phyloP scores from a whole-genome alignment of 192 early-diverging fungal species.

The Backusella tarrabulga region DNA sequence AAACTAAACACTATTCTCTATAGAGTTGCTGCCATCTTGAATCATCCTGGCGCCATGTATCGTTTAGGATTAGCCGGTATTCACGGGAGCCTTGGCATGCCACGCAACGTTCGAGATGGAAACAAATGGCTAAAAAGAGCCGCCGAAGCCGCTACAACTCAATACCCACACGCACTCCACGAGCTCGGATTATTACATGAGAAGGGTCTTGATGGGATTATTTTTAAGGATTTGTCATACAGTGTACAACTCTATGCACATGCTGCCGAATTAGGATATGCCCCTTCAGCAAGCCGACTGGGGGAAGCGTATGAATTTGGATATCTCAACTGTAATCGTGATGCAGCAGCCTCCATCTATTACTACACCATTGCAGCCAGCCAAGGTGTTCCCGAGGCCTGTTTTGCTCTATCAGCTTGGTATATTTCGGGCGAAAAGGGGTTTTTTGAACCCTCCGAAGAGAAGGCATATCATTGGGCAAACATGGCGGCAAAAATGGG shows the following conservation, averaged over 20 bases:
- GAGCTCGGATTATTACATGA: conserved; percentile 39
- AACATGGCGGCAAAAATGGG: background rate
- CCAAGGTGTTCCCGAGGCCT: conserved; percentile 14
- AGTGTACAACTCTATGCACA: background rate
- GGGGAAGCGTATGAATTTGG: conserved; percentile 18
- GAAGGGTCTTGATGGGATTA: background rate
- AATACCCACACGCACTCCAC: conserved; percentile 60
- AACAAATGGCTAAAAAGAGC: conserved; percentile 60
- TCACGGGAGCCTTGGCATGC: conserved; percentile 50
- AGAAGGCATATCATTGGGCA: conserved; percentile 51
- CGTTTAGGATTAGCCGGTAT: conserved; percentile 41
- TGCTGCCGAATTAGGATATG: conserved; percentile 10
- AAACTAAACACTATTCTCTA: background rate
- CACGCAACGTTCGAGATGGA: conserved; percentile 53
- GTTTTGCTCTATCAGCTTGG: conserved; percentile 14
- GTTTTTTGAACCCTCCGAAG: background rate
- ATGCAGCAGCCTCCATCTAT: background rate
- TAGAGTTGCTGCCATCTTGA: conserved; percentile 22
- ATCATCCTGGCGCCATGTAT: conserved; percentile 64
- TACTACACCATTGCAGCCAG: conserved; percentile 15
- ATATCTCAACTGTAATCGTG: background rate
- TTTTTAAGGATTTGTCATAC: conserved; percentile 19
- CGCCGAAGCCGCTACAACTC: conserved; percentile 51
- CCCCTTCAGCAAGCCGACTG: conserved; percentile 10
- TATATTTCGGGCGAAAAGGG: conserved; percentile 3